phyloP scores from a whole-genome alignment of 2,329 filamentous ascomycete species.

The Magnaporthiopsis poae region DNA sequence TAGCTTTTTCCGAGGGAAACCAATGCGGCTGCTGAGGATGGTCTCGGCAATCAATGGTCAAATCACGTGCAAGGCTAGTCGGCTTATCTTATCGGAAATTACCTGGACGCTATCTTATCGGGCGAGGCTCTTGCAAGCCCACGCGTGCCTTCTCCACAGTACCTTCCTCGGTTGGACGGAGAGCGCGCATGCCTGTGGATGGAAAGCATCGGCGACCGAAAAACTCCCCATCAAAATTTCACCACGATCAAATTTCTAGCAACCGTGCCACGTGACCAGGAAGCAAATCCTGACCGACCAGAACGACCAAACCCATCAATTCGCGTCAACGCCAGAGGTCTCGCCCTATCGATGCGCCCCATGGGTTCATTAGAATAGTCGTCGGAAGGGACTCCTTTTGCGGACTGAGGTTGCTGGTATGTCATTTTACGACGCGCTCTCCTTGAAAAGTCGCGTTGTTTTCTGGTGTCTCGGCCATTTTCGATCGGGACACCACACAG shows the following conservation, averaged over 20 bases:
- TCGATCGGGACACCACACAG: not conserved
- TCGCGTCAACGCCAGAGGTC: not conserved
- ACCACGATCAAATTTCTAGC: not conserved
- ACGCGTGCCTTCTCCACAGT: not conserved
- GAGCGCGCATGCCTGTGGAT: not conserved
- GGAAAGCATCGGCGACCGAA: not conserved
- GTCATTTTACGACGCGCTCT: not conserved
- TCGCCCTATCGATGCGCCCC: not conserved
- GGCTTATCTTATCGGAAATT: not conserved
- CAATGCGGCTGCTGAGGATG: not conserved
- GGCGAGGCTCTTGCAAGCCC: not conserved
- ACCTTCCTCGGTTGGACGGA: not conserved
- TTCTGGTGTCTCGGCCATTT: not conserved
- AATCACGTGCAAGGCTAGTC: not conserved
- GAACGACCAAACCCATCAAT: not conserved
- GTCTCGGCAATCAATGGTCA: not conserved
- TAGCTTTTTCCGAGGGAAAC: no score
- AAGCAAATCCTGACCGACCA: not conserved
- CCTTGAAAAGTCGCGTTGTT: not conserved
- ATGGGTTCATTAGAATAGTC: not conserved
- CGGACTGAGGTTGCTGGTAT: not conserved
- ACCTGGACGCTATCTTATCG: not conserved
- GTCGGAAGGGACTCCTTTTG: not conserved
- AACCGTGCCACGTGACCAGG: not conserved
- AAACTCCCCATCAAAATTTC: not conserved